A percentile compares a stretch with the other conserved stretches of the same genome.
phyloP scores from a whole-genome alignment of 805 yeast genomes.

The Teunomyces barrocoloradensis region DNA sequence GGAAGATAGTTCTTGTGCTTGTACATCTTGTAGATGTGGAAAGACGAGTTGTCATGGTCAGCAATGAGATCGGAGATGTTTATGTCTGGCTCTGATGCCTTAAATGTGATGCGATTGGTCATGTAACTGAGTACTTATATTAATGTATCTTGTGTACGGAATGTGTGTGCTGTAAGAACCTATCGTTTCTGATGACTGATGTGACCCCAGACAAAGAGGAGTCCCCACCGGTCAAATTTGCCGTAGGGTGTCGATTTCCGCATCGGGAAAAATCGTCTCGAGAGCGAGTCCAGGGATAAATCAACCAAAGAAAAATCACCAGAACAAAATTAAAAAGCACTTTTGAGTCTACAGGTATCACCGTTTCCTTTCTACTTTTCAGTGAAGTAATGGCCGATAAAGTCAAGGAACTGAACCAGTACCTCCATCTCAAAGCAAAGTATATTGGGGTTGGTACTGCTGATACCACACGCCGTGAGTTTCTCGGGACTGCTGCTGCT shows the following conservation, averaged over 20 bases:
- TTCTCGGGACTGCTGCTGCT: slow-evolving; percentile 62
- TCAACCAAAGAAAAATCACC: too few relatives aligned
- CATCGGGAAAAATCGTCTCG: neutral
- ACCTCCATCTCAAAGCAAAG: slow-evolving; percentile 54
- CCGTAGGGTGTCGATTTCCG: slow-evolving; percentile 1
- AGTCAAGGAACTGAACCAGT: slow-evolving; percentile 56
- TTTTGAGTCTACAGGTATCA: too few relatives aligned
- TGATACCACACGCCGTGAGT: slow-evolving; percentile 66
- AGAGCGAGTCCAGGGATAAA: too few relatives aligned
- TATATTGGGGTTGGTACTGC: slow-evolving; percentile 77
- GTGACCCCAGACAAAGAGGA: slow-evolving; percentile 5
- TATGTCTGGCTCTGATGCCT: slow-evolving; percentile 6
- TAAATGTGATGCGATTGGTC: slow-evolving; percentile 9
- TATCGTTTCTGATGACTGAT: neutral
- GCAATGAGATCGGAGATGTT: slow-evolving; percentile 16
- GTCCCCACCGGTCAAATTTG: slow-evolving; percentile 3
- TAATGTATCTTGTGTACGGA: neutral
- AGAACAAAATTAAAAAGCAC: too few relatives aligned
- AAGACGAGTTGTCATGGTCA: slow-evolving; percentile 36
- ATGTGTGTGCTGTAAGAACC: neutral
- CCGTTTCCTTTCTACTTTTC: too few relatives aligned
- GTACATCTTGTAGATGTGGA: slow-evolving; percentile 41
- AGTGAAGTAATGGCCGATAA: slow-evolving; percentile 53
- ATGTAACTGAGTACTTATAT: neutral
- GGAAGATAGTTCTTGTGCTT: slow-evolving; percentile 41